phyloP scores from a whole-genome alignment of 345 rosid species.

The Eucalyptus victrix region DNA sequence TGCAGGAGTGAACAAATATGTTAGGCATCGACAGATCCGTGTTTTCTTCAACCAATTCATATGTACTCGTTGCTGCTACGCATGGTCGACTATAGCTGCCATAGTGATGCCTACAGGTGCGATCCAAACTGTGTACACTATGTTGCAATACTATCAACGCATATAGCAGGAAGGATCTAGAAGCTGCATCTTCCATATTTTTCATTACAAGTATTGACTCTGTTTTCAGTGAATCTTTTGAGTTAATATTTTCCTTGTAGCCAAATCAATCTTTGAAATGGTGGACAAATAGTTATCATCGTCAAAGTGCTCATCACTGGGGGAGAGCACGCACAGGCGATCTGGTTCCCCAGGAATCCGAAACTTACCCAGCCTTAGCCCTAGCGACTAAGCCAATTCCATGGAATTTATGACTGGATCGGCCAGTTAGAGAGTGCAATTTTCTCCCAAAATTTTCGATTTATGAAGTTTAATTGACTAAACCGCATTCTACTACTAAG shows the following conservation, averaged over 20 bases:
- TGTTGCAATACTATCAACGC: background rate
- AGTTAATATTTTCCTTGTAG: background rate
- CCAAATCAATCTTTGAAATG: too few species aligned
- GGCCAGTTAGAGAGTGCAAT: background rate
- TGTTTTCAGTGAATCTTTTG: background rate
- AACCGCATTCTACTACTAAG: background rate
- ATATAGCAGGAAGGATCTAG: background rate
- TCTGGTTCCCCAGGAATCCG: too few species aligned
- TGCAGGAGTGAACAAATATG: too few species aligned
- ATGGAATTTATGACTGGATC: too few species aligned
- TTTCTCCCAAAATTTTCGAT: background rate
- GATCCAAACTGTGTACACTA: background rate
- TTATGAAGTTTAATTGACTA: background rate
- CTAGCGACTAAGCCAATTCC: too few species aligned
- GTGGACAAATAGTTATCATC: background rate
- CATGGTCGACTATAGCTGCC: background rate
- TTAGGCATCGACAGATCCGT: background rate
- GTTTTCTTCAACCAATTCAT: background rate
- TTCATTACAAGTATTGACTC: background rate
- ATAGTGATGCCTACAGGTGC: background rate
- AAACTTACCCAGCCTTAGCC: too few species aligned
- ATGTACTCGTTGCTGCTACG: background rate
- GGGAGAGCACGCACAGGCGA: too few species aligned
- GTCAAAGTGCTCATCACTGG: background rate
- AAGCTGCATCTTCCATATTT: background rate